Evolutionary conservation across 495 filamentous ascomycete species (phyloP), one percentile per base, ranked within the genome.

Genomic region (Penicillium psychrofluorescens): DNA sequence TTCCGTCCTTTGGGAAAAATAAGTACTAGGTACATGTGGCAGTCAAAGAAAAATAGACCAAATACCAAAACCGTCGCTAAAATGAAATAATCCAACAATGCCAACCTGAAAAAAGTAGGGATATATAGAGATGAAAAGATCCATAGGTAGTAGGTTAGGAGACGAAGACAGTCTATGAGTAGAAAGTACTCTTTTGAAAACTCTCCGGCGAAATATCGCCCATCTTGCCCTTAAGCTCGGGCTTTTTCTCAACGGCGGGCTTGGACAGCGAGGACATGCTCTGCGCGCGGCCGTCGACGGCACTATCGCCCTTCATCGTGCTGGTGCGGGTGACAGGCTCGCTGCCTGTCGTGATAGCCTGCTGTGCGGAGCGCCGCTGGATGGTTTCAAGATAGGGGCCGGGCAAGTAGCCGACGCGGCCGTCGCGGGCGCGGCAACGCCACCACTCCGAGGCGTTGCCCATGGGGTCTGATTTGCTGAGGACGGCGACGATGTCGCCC

Each of bases 381-480:
- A 94, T 85, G 7, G 81, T 76, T 67, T 95, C 90, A 40, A 99
- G 74, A 66, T 95, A 99, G 0, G 86, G 84, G 4, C 81, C 76
- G 6, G 92, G 92, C 9, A 99, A 74, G 58, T 95, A 99, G 2
- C 92, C 92, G 38, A 95, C 81, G 13, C 88, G 72, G 12, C 88
- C 89, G 59, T 97, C 90, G 38, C 94, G 74, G n/a, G 90, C 86
- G 44, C 92, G 75, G 66, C 92, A 99, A 45, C 85, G 81, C 92
- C 92, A 99, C 92, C 92, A 99, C 59, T 97, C 90, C 40, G 81
- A 85, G 10, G 88, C 81, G 53, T 95, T 87, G 38, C 94, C 94
- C 63, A 89, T 77, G 1, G 92, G 91, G 59, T 99, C 92, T 8
- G 78, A 82, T 71, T 96, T 96, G 67, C 84, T 84, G 40, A 99